Evolutionary conservation across 352 stramenopile genomes (phyloP).

Genomic region (Poterioochromonas sp.): DNA sequence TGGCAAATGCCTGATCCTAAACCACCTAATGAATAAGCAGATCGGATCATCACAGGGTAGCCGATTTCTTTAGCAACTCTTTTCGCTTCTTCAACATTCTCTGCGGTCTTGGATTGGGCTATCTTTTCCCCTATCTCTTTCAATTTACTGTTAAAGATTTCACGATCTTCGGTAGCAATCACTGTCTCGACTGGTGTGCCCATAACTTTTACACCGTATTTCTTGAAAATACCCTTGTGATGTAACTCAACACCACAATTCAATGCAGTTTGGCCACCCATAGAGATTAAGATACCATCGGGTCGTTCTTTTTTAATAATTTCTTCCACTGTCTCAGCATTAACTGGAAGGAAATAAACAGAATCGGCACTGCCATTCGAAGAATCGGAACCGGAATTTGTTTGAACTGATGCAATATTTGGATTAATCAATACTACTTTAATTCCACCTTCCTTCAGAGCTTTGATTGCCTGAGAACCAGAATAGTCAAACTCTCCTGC

Average conservation of each 20-base stretch:
- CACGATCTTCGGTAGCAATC: slow-evolving; percentile 92
- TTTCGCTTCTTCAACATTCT: slow-evolving; percentile 77
- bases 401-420: slow-evolving; percentile 98
- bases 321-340: slow-evolving; percentile 73
- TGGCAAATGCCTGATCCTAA: slow-evolving; percentile 87
- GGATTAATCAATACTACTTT: slow-evolving; percentile 97
- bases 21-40: slow-evolving; percentile 90
- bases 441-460: slow-evolving; percentile 94
- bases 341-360: slow-evolving; percentile 92
- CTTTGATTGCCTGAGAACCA: slow-evolving; percentile 83
- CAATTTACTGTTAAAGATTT: slow-evolving; percentile 90
- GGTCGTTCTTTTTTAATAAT: slow-evolving; percentile 93
- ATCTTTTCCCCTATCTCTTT: slow-evolving; percentile 93
- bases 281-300: slow-evolving; percentile 93
- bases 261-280: slow-evolving; percentile 95
- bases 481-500: slow-evolving; percentile 89
- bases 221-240: slow-evolving; percentile 77
- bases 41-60: slow-evolving; percentile 90
- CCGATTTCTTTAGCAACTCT: slow-evolving; percentile 84
- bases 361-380: slow-evolving; percentile 76
- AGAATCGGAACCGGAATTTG: slow-evolving; percentile 84
- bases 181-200: slow-evolving; percentile 91
- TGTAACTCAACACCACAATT: slow-evolving; percentile 92
- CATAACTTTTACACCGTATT: slow-evolving; percentile 76
- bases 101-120: slow-evolving; percentile 76